Base-by-base conservation (phyloP, 2,329 filamentous ascomycete genomes). In the Falciphora oryzae region DNA sequence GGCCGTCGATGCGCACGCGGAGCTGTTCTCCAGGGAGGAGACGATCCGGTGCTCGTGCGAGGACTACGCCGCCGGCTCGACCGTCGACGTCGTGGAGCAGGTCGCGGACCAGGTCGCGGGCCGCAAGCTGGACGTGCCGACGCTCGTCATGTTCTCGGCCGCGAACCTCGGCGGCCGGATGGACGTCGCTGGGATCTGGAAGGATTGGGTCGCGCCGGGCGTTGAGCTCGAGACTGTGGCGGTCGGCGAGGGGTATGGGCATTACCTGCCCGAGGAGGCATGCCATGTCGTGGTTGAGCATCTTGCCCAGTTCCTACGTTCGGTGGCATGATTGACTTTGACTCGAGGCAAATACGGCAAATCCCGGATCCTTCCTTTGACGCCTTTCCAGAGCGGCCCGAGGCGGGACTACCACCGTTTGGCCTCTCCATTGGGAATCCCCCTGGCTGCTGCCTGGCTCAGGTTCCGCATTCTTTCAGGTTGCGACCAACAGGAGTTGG, bases 1-100 rank as follows among this genome's bases (percentile, higher is more conserved):
- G 35, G 79, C 80, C 1, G 67, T 79, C 38, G 77, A 78, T 6
- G 73, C 80, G 13, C 82, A 83, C 65, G 72, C 71, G 22, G 68
- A 70, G n/a, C 71, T 77, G 31, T 83, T 83, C 67, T 74, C 73
- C 27, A 73, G 73, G 25, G 71, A 75, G 7, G 77, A 77, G 53
- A 77, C 79, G 7, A 72, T 83, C 4, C 70, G 74, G 28, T 77
- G 78, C 1, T 75, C 71, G 32, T 81, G 79, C 67, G 78, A 78
- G 63, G 81, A 84, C 69, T 84, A 83, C 66, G 71, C 76, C 22
- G 76, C 78, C 5, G 79, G 76, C 1, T 77, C 79, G 1, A 68
- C 68, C 22, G 73, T 74, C 31, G 81, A 84, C 68, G 73, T 76
- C 13, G 70, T 73, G 22, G 71, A 75, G 67, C 80, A 83, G 72